A percentile compares a stretch with the other conserved stretches of the same genome.
phyloP scores from a whole-genome alignment of 805 yeast species.

The Candida koratica region DNA sequence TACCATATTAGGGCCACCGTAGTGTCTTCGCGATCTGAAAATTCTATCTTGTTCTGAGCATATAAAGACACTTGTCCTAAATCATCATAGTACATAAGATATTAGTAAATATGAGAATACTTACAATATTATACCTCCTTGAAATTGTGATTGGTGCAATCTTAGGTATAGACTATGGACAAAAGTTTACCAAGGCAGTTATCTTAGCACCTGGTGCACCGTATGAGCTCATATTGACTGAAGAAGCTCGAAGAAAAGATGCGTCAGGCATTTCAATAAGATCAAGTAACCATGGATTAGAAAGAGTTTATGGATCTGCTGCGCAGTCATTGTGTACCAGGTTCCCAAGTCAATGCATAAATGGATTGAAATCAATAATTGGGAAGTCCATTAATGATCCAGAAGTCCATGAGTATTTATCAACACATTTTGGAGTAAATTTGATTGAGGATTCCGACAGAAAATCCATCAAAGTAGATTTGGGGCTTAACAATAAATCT shows the following conservation, averaged over 20 bases:
- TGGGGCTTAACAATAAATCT: slow-evolving; percentile 31
- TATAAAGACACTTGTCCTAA: background rate
- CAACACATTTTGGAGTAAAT: slow-evolving; percentile 59
- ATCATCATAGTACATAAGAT: background rate
- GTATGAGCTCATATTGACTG: slow-evolving; percentile 81
- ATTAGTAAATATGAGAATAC: slow-evolving; percentile 9
- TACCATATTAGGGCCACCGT: too few species aligned
- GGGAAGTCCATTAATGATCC: slow-evolving; percentile 56
- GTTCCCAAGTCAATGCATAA: slow-evolving; percentile 65
- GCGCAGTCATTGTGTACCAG: slow-evolving; percentile 67
- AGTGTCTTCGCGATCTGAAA: too few species aligned
- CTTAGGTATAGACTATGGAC: slow-evolving; percentile 86
- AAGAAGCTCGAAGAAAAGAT: slow-evolving; percentile 90
- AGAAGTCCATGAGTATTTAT: slow-evolving; percentile 44
- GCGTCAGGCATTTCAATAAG: slow-evolving; percentile 71
- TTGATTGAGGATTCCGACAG: slow-evolving; percentile 36
- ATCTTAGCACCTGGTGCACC: slow-evolving; percentile 88
- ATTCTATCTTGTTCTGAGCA: too few species aligned
- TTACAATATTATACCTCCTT: slow-evolving; percentile 14
- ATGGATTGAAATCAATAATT: slow-evolving; percentile 65
- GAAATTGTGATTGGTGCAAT: slow-evolving; percentile 51
- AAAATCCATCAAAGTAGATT: slow-evolving; percentile 56
- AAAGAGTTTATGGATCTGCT: slow-evolving; percentile 76
- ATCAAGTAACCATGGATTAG: slow-evolving; percentile 39
- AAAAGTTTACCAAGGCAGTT: slow-evolving; percentile 80